These are phyloP conservation scores for Phylloporus arenicola DNA, from an alignment of 768 basidiomycete species.

Conservation along the genomic window DNA sequence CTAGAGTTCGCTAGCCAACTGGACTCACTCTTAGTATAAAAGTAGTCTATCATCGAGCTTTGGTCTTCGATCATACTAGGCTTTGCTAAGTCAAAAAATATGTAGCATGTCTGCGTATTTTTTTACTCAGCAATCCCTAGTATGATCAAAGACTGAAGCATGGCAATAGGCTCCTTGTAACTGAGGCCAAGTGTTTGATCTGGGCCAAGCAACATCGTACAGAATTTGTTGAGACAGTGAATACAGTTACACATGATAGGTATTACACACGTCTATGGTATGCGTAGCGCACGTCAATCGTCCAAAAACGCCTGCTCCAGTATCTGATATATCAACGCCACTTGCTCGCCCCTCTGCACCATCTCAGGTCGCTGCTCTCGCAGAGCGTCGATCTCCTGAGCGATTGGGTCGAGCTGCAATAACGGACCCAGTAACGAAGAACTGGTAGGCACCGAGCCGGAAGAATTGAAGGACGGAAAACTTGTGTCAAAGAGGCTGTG, in stretches of 20 bases:
- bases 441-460: conserved; percentile 30
- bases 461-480: conserved; percentile 20
- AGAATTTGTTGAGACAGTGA: not conserved
- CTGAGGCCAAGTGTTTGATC: too few species aligned
- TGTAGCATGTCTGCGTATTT: too few species aligned
- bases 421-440: conserved; percentile 57
- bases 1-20: too few species aligned
- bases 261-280: not conserved
- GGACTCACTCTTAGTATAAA: too few species aligned
- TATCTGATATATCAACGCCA: conserved; percentile 58
- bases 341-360: conserved; percentile 71
- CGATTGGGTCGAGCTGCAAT: conserved; percentile 49
- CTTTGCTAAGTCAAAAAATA: too few species aligned
- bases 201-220: too few species aligned
- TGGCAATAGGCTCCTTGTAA: too few species aligned
- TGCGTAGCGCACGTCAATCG: not conserved
- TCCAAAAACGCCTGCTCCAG: conserved; percentile 31
- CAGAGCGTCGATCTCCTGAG: conserved; percentile 69
- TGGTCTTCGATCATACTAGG: too few species aligned
- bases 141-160: too few species aligned
- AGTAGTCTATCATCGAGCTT: too few species aligned
- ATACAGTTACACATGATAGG: not conserved
- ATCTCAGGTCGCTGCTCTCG: conserved; percentile 79
- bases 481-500: conserved; percentile 39
- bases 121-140: too few species aligned